Evolutionary conservation across 2,329 filamentous ascomycete genomes (phyloP), one percentile per base, ranked within the genome.

Genomic region (Cytospora chrysosperma): DNA sequence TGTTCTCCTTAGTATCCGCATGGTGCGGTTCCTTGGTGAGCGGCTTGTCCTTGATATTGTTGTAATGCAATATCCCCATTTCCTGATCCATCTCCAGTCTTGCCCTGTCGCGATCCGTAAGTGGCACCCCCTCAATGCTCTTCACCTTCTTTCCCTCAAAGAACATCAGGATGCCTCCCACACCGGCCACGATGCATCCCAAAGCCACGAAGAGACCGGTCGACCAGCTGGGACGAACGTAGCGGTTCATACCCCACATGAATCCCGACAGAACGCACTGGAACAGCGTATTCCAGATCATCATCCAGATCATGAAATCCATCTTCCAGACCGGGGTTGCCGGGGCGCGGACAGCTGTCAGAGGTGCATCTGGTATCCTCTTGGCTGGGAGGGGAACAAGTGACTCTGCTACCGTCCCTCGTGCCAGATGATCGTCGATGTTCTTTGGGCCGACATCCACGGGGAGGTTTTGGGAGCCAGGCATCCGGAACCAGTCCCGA

Each of bases 231-330:
- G 92, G 91, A n/a, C 92, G 81, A 26, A 89, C 77, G 70, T 87
- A 88, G 26, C 90, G 80, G 71, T 91, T 90, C 75, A 90, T 80
- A 2, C 85, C 87, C 90, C 91, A 96, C 92, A 96, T 96, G 76
- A 92, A 90, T 3, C 84, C 88, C 10, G 87, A 89, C 2, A 96
- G 81, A 21, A 86, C 82, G 47, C 82, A 82, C 74, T 96, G 93
- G 52, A 95, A 82, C 61, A 93, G 82, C 0, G 92, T 95, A 71
- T 96, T 96, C 78, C 80, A 82, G 3, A 92, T 82, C 76, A 92
- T 93, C 69, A 88, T 82, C 88, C 89, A 93, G 40, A 96, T 81
- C 37, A 94, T 86, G 62, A 89, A 86, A 68, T 95, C 91, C 71
- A 96, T 78, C 75, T 91, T 93, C 90, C 91, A 94, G 13, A 84